Evolutionary conservation across 2,329 filamentous ascomycete genomes (phyloP), one percentile per base, ranked within the genome.

Genomic region (Xylariaceae sp.): DNA sequence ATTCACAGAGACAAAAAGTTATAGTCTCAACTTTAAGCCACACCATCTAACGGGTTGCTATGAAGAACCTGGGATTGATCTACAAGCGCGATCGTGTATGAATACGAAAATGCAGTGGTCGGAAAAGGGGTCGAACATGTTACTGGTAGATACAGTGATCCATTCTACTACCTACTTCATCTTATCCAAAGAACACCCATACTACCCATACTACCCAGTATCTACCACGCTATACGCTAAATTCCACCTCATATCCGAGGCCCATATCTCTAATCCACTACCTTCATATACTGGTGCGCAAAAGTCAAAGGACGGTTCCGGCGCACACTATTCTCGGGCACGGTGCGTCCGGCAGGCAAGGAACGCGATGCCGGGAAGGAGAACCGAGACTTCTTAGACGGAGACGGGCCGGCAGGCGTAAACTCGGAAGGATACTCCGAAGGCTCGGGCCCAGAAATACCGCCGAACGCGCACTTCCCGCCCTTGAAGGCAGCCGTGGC

Each of bases 401-500:
- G 58, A 16, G 51, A 50, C 13, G 54, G 58, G 34, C 39, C n/a
- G 39, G n/a, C 13, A n/a, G 6, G 55, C 19, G 18, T 61, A 22
- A 53, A 13, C 22, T 49, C 47, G 46, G 26, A 50, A 26, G 22
- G 45, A 19, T 40, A 41, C 36, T 44, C 55, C 21, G 34, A 52
- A 22, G 40, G 55, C 44, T 30, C 22, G 8, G 43, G 58, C 51
- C 29, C 40, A n/a, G 46, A 48, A 46, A 75, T 70, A 18, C 63
- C 63, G 5, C 73, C 73, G 22, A 67, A 65, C 13, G 69, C 72
- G 47, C 73, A 75, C 44, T 69, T 70, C 3, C 67, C 73, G 6
- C 71, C 72, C 54, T 71, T 69, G 57, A 74, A 76, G 1, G 71
- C 72, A 1, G 71, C 68, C 29, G 67, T 59, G 0, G 73, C 73